phyloP scores from a whole-genome alignment of 345 rosid genomes.

The Melastoma malabathricum region DNA sequence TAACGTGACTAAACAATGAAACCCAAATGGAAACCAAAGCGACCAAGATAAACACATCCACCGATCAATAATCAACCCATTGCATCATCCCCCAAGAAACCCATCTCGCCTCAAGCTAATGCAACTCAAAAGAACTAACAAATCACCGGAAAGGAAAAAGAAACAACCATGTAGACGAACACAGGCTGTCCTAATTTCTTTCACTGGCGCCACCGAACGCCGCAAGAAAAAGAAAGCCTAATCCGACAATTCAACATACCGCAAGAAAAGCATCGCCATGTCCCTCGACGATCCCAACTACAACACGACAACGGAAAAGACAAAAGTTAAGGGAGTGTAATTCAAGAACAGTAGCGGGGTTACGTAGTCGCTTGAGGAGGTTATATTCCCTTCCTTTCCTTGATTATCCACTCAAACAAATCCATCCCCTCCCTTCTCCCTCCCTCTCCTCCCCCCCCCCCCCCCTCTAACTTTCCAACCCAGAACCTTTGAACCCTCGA shows the following conservation, averaged over 20 bases:
- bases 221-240: neutral
- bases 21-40: too few relatives aligned
- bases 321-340: neutral
- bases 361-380: constrained; percentile 93
- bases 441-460: neutral
- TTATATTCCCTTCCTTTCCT: constrained; percentile 94
- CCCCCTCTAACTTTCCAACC: neutral
- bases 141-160: too few relatives aligned
- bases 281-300: neutral
- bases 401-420: constrained; percentile 95
- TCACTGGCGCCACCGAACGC: too few relatives aligned
- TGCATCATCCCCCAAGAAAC: too few relatives aligned
- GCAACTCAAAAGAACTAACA: too few relatives aligned
- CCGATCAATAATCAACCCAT: too few relatives aligned
- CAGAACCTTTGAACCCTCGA: neutral
- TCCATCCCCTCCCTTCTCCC: constrained; percentile 40
- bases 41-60: too few relatives aligned
- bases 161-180: too few relatives aligned
- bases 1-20: too few relatives aligned
- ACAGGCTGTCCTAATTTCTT: too few relatives aligned
- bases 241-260: neutral
- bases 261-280: neutral
- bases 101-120: too few relatives aligned
- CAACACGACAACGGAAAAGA: neutral
- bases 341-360: constrained; percentile 2